Conservation (phyloP, 2,329 filamentous ascomycete species). For the Lachnellula occidentalis region DNA sequence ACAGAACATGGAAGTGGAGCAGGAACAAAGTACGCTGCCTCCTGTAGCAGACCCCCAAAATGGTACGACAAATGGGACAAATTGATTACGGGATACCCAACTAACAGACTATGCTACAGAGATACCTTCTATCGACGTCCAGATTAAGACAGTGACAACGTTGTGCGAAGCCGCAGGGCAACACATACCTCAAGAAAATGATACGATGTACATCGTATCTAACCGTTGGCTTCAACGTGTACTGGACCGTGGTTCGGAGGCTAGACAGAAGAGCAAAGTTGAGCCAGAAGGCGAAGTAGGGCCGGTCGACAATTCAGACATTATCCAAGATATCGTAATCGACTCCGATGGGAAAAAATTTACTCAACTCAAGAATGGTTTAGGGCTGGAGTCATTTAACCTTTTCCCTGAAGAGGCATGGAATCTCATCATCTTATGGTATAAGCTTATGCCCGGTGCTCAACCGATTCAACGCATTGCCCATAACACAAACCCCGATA, state of each 20-base stretch:
- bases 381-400: constrained; percentile 66
- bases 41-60: neutral
- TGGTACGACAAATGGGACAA: neutral
- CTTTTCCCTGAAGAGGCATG: constrained; percentile 76
- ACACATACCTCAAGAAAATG: constrained; percentile 58
- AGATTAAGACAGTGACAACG: constrained; percentile 67
- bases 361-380: constrained; percentile 66
- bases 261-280: constrained; percentile 53
- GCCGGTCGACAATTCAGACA: constrained; percentile 80
- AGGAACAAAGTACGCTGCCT: neutral
- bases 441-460: constrained; percentile 66
- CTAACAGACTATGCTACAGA: constrained; percentile 13
- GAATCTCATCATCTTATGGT: constrained; percentile 76
- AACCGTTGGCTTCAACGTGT: constrained; percentile 73
- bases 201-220: constrained; percentile 73
- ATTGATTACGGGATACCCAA: neutral
- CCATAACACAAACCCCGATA: constrained; percentile 65
- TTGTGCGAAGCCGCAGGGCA: constrained; percentile 46
- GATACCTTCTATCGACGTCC: constrained; percentile 53
- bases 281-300: constrained; percentile 56
- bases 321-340: constrained; percentile 58
- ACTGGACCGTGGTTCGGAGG: constrained; percentile 56
- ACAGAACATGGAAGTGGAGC: neutral
- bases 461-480: constrained; percentile 69
- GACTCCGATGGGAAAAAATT: constrained; percentile 52